A percentile compares a stretch with the other conserved stretches of the same genome.
These are phyloP conservation scores for Macrolepiota dolichaula DNA, from an alignment of 768 basidiomycete species.

Conservation along the genomic window DNA sequence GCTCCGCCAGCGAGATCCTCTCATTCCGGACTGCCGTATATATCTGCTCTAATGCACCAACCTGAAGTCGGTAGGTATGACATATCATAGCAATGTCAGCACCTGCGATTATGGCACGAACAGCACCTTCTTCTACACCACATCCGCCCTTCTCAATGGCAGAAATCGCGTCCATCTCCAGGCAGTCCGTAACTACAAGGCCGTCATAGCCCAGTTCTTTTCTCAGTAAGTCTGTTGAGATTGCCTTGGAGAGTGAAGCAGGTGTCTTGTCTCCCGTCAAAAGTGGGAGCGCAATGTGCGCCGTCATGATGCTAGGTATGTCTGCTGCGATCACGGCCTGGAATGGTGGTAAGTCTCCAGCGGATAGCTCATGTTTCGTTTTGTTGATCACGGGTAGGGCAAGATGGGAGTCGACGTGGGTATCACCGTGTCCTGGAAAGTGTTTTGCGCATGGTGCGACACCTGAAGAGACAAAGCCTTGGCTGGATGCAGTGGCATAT, in stretches of 20 bases:
- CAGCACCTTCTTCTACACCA: constrained; percentile 51
- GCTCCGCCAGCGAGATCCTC: constrained; percentile 30
- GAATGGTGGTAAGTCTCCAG: constrained; percentile 61
- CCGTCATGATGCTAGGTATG: constrained; percentile 65
- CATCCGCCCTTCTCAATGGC: constrained; percentile 38
- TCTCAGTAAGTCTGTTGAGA: constrained; percentile 53
- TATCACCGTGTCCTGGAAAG: constrained; percentile 76
- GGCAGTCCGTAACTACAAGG: constrained; percentile 68
- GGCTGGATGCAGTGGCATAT: constrained; percentile 44
- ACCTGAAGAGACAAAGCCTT: constrained; percentile 43
- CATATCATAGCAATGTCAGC: constrained; percentile 77
- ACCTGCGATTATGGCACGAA: constrained; percentile 56
- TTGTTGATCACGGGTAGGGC: constrained; percentile 61
- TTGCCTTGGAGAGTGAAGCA: constrained; percentile 50
- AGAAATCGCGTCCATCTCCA: constrained; percentile 74
- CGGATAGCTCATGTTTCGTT: constrained; percentile 33
- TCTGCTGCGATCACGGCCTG: constrained; percentile 33
- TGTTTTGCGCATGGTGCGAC: constrained; percentile 67
- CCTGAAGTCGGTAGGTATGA: constrained; percentile 54
- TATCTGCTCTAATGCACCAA: constrained; percentile 47
- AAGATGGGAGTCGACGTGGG: constrained; percentile 67
- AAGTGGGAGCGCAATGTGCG: constrained; percentile 67
- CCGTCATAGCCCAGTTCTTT: constrained; percentile 49
- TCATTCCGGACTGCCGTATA: constrained; percentile 50
- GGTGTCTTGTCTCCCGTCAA: constrained; percentile 54